These are phyloP conservation scores for Mycena alexandri DNA, from an alignment of 768 basidiomycete genomes.

Conservation along the genomic window DNA sequence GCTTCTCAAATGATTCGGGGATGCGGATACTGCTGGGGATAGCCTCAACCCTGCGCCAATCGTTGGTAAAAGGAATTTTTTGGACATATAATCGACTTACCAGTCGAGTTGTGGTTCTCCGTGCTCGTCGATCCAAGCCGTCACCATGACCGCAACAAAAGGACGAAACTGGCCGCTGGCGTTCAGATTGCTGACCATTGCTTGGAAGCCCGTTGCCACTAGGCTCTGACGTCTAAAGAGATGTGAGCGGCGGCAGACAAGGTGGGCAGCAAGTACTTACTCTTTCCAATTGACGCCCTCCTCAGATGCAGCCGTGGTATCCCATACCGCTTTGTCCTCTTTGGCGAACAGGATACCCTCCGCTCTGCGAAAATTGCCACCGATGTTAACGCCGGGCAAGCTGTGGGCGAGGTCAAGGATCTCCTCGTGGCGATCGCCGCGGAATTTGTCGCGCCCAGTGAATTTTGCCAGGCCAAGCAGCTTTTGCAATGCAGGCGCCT, in stretches of 20 bases:
- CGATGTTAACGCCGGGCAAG: conserved; percentile 2
- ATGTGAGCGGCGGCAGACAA: no score
- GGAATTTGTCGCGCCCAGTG: conserved; percentile 26
- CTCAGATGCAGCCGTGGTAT: no score
- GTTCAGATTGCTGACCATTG: conserved; percentile 12
- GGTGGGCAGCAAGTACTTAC: no score
- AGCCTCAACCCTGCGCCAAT: no score
- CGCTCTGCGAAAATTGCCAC: conserved; percentile 24
- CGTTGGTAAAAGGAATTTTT: no score
- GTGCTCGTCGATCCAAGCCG: neutral
- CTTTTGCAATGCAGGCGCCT: neutral
- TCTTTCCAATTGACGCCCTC: no score
- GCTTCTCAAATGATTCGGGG: no score
- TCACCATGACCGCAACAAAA: conserved; percentile 2
- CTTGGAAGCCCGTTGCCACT: conserved; percentile 3
- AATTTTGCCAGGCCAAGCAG: neutral
- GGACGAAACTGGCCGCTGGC: conserved; percentile 9
- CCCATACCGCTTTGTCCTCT: no score
- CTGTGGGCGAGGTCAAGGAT: conserved; percentile 6
- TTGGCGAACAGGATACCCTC: no score
- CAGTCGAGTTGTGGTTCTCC: neutral
- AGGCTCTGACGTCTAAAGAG: no score
- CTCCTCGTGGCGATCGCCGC: no score
- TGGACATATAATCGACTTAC: conserved; percentile 12
- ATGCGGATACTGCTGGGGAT: no score